Conservation (phyloP, 2,329 filamentous ascomycete species). For the Mycosphaerella sp. region DNA sequence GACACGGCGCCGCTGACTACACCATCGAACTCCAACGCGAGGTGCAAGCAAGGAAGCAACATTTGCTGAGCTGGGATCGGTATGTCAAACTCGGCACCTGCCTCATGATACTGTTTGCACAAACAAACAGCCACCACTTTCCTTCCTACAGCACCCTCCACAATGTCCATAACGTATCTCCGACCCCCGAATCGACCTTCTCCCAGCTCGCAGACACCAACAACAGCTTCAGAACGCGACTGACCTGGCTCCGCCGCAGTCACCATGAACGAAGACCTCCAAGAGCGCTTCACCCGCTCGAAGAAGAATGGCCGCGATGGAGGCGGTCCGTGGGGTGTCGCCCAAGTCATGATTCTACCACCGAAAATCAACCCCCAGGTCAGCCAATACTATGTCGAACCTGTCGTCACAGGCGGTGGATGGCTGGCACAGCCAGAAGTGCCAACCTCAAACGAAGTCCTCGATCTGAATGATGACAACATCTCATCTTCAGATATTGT, state of each 20-base stretch:
- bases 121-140: not conserved
- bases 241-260: not conserved
- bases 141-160: not conserved
- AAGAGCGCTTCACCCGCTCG: slow-evolving; percentile 28
- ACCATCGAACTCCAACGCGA: not conserved
- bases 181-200: not conserved
- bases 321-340: slow-evolving; percentile 3
- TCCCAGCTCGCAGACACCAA: not conserved
- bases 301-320: slow-evolving; percentile 2
- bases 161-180: not conserved
- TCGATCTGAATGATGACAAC: slow-evolving; percentile 25
- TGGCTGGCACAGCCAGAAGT: slow-evolving; percentile 46
- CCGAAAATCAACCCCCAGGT: slow-evolving; percentile 27
- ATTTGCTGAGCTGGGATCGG: not conserved
- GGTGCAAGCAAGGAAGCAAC: not conserved
- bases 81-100: not conserved
- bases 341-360: slow-evolving; percentile 22
- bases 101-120: not conserved
- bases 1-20: not conserved
- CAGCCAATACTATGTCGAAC: slow-evolving; percentile 25
- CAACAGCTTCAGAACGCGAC: not conserved
- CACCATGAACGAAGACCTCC: slow-evolving; percentile 29
- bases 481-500: slow-evolving; percentile 17
- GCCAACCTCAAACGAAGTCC: slow-evolving; percentile 50
- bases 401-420: slow-evolving; percentile 16